A percentile compares a stretch with the other conserved stretches of the same genome.
These are phyloP conservation scores for Eucalyptus marginata DNA, from an alignment of 345 rosid species.

Conservation along the genomic window DNA sequence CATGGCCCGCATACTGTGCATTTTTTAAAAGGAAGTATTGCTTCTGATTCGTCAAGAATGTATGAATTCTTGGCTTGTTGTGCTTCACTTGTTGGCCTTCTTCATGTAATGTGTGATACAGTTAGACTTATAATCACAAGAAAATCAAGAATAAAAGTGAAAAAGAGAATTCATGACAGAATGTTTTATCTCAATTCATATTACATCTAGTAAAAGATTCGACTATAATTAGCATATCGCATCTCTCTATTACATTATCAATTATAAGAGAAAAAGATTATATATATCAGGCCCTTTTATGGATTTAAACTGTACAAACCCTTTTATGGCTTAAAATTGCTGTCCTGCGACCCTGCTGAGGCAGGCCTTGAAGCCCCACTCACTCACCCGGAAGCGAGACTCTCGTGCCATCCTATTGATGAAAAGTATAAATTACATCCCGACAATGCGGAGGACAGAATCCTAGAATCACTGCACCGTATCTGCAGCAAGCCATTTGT, in stretches of 20 bases:
- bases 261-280: not conserved
- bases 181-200: too few relatives aligned
- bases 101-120: not conserved
- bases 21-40: not conserved
- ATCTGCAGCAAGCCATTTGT: not conserved
- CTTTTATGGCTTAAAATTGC: rapidly evolving
- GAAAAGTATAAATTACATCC: not conserved
- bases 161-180: not conserved
- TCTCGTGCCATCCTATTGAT: not conserved
- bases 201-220: not conserved
- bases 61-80: not conserved
- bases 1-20: not conserved
- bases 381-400: rapidly evolving
- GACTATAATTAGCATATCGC: rapidly evolving
- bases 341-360: not conserved
- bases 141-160: not conserved
- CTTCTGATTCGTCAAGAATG: not conserved
- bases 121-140: not conserved
- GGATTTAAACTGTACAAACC: not conserved
- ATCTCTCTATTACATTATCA: not conserved
- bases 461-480: not conserved
- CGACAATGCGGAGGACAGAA: not conserved
- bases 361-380: not conserved
- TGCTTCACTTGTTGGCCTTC: not conserved
- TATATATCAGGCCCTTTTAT: not conserved